These are phyloP conservation scores for Pulicaria dysenterica DNA, from an alignment of 129 eudicot genomes.

Conservation along the genomic window DNA sequence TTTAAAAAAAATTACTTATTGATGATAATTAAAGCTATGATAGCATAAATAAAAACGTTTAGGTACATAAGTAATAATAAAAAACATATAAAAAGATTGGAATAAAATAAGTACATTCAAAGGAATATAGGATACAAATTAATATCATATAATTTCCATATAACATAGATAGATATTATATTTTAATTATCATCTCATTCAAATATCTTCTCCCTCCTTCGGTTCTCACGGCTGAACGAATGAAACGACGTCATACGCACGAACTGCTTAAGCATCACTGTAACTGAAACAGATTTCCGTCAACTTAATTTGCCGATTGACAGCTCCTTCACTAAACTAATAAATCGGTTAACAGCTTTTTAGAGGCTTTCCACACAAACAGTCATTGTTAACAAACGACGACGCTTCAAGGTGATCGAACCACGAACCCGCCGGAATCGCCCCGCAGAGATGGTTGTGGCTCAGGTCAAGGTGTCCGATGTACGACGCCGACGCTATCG, in stretches of 20 bases:
- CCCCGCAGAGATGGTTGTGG: conserved; percentile 82
- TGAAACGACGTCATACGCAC: conserved; percentile 19
- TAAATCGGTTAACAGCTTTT: conserved; percentile 38
- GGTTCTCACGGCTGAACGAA: background rate
- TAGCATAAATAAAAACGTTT: no score
- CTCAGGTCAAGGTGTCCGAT: conserved; percentile 87
- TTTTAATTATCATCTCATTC: conserved; percentile 7
- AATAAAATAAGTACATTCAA: background rate
- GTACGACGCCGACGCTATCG: conserved; percentile 59
- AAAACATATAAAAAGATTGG: conserved; percentile 2
- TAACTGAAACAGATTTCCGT: conserved; percentile 13
- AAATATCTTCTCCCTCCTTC: conserved; percentile 29
- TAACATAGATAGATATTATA: background rate
- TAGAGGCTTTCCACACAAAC: conserved; percentile 84
- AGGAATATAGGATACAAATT: conserved; percentile 14
- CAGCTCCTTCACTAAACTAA: conserved; percentile 6
- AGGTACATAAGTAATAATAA: conserved; percentile 15
- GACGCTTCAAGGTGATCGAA: conserved; percentile 80
- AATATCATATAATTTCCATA: conserved; percentile 19
- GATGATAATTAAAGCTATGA: no score
- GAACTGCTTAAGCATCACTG: conserved; percentile 11
- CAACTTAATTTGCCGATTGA: background rate
- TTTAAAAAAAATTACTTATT: no score
- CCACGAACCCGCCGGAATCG: conserved; percentile 70
- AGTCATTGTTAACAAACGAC: conserved; percentile 66